Base-by-base conservation (phyloP, 495 filamentous ascomycete species). In the Neurospora sp. region DNA sequence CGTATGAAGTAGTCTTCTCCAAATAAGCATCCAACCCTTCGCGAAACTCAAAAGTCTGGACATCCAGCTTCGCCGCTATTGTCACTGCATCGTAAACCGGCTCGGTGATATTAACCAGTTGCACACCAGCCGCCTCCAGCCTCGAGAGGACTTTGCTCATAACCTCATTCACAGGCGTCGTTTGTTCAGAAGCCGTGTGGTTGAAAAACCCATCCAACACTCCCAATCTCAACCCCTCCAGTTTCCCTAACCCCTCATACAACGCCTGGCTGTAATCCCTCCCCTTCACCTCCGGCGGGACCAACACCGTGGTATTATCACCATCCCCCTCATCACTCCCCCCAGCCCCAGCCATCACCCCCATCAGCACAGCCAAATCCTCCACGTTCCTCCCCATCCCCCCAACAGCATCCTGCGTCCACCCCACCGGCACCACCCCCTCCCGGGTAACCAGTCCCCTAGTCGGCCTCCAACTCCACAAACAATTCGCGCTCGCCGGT, bases 381-480 rank as follows among this genome's bases (percentile, higher is more conserved):
- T 80, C 77, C 1, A 89, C 27, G 27, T 27, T 27, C 87, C 87
- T 81, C 31, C 81, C 89, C 78, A 92, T 88, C 0, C 89, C 87
- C 0, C 90, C 90, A 8, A 88, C 80, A 3, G 77, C 78, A 79
- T 92, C 90, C 77, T 91, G 90, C 7, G 87, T 90, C 72, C 81
- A 84, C 4, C 87, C 88, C 27, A 92, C 85, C 0, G 89, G 88
- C 7, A 91, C 84, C 31, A 91, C 82, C 0, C 90, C 89, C 1
- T 74, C 69, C 27, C 82, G 73, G 3, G 83, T 83, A 20, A 91
- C 83, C 35, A 87, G 73, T 0, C 89, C 90, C n/a, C 82, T 74
- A 2, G 88, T 90, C 9, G 90, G 89, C 9, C 89, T 80, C 73
- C 89, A 82, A 70, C 89, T 90, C 61, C 90, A 89, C 20, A 92